Conservation (phyloP, 345 rosid species). For the Trapa bicornis region DNA sequence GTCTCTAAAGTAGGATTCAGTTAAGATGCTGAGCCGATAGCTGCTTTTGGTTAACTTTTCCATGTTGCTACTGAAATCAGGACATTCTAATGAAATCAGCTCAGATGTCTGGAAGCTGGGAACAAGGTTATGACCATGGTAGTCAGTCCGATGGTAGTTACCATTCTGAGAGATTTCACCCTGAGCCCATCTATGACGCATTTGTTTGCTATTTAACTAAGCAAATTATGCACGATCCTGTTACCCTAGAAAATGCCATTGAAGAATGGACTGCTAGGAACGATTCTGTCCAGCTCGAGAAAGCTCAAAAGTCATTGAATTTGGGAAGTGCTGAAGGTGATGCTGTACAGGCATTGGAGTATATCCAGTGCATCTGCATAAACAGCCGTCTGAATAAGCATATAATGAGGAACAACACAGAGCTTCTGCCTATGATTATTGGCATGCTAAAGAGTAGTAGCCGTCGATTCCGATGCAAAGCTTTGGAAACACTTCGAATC, state of each 20-base stretch:
- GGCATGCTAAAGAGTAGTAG: constrained; percentile 71
- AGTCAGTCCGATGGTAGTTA: constrained; percentile 74
- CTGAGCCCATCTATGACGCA: constrained; percentile 78
- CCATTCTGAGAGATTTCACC: constrained; percentile 42
- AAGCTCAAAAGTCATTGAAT: constrained; percentile 62
- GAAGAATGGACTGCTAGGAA: constrained; percentile 97
- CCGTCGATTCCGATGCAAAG: constrained; percentile 57
- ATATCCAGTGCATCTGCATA: constrained; percentile 43
- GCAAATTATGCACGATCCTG: constrained; percentile 81
- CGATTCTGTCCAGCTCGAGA: constrained; percentile 73
- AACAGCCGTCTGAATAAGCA: constrained; percentile 42
- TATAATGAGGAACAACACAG: constrained; percentile 52
- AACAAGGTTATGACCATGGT: constrained; percentile 44
- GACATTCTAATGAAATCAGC: not conserved
- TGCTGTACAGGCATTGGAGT: constrained; percentile 44
- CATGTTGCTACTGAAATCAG: not conserved
- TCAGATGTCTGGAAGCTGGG: constrained; percentile 60
- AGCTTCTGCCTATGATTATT: constrained; percentile 58
- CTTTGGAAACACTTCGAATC: constrained; percentile 66
- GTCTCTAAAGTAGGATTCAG: not conserved
- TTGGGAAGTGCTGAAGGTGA: constrained; percentile 53
- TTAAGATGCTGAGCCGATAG: not conserved
- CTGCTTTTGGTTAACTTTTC: not conserved
- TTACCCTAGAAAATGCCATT: constrained; percentile 71
- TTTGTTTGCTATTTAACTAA: constrained; percentile 91